These are phyloP conservation scores for Botrytis paeoniae DNA, from an alignment of 2,329 filamentous ascomycete species.

Conservation along the genomic window DNA sequence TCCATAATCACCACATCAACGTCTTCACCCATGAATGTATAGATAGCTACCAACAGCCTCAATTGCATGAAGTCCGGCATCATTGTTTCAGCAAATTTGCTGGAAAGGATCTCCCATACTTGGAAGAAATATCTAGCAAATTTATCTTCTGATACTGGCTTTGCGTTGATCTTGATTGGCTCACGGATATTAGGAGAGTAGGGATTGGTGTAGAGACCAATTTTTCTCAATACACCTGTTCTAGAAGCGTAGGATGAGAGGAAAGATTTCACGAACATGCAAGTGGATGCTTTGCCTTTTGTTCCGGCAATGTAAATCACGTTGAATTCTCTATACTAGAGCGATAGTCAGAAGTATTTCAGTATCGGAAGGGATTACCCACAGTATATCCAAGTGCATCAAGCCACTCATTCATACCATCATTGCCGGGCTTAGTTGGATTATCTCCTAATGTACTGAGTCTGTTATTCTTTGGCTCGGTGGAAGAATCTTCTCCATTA, in stretches of 20 bases:
- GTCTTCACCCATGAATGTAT: slow-evolving; percentile 60
- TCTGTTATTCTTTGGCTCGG: not conserved
- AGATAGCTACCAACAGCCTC: slow-evolving; percentile 60
- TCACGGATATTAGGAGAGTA: slow-evolving; percentile 63
- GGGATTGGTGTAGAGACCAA: slow-evolving; percentile 66
- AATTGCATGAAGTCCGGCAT: slow-evolving; percentile 57
- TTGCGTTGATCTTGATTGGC: slow-evolving; percentile 58
- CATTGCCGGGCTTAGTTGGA: not conserved
- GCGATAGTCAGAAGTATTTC: not conserved
- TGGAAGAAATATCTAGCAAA: slow-evolving; percentile 45
- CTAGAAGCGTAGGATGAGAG: slow-evolving; percentile 48
- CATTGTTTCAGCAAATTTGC: slow-evolving; percentile 43
- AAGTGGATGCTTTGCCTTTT: slow-evolving; percentile 71
- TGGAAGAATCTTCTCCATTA: not conserved
- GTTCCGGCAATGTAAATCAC: slow-evolving; percentile 67
- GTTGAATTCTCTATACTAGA: slow-evolving; percentile 3
- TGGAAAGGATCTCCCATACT: slow-evolving; percentile 20
- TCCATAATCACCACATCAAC: slow-evolving; percentile 63
- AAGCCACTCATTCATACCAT: slow-evolving; percentile 17
- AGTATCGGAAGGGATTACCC: not conserved
- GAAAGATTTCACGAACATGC: slow-evolving; percentile 61
- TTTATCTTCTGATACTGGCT: slow-evolving; percentile 52
- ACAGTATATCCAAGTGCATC: slow-evolving; percentile 13
- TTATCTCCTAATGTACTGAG: not conserved
- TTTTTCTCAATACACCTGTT: slow-evolving; percentile 31